Percentiles rank a stretch among this genome's conserved stretches.
phyloP scores from a whole-genome alignment of 169 alveolate species.

The Plasmodium inui region DNA sequence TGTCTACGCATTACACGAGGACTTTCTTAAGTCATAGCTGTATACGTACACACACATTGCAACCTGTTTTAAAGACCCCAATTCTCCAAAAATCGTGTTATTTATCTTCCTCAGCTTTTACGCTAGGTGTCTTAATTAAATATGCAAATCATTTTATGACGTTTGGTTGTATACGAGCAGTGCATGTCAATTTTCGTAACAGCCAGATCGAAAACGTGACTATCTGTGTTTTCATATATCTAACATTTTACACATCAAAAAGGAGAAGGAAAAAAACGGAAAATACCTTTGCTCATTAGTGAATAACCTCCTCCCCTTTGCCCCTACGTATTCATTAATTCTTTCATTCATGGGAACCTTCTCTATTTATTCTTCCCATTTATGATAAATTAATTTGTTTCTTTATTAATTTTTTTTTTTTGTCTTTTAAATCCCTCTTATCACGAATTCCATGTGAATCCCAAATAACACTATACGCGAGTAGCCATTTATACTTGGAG shows the following conservation, averaged over 20 bases:
- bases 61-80: neutral
- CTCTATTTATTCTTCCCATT: conserved; percentile 2
- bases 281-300: neutral
- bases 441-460: conserved; percentile 2
- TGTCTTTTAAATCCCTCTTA: conserved; percentile 12
- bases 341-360: neutral
- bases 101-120: neutral
- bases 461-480: neutral
- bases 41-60: neutral
- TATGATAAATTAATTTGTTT: conserved; percentile 25
- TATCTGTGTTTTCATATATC: neutral
- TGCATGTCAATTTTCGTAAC: neutral
- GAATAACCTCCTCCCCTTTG: neutral
- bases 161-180: neutral
- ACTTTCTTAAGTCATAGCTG: neutral
- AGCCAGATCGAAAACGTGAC: neutral
- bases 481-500: conserved; percentile 3
- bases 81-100: neutral
- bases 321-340: neutral
- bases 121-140: conserved; percentile 9
- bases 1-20: neutral
- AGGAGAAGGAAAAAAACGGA: neutral
- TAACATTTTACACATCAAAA: neutral
- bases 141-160: conserved; percentile 16
- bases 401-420: conserved; percentile 11